Evolutionary conservation across 75 land plant genomes (phyloP).

Genomic region (Sequoiadendron giganteum): DNA sequence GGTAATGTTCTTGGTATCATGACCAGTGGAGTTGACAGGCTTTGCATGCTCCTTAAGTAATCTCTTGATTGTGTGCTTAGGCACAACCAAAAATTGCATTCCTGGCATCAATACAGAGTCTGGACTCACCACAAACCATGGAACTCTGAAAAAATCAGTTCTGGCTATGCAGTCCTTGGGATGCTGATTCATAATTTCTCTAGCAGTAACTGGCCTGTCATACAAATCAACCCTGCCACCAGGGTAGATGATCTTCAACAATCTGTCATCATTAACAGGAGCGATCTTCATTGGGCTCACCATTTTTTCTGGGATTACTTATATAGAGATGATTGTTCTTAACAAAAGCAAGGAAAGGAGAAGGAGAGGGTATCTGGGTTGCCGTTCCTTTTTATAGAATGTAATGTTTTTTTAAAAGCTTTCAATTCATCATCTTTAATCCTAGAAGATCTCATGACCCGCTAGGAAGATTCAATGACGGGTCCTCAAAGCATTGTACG

Average conservation of each 20-base stretch:
- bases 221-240: conserved; percentile 48
- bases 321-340: neutral
- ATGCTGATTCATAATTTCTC: conserved; percentile 31
- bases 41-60: neutral
- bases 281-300: neutral
- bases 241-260: conserved; percentile 33
- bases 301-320: neutral
- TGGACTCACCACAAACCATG: conserved; percentile 27
- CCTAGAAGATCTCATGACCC: neutral
- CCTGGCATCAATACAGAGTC: conserved; percentile 33
- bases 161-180: conserved; percentile 31
- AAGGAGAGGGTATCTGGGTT: neutral
- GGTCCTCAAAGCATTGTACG: neutral
- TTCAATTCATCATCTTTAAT: neutral
- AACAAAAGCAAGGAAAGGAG: neutral
- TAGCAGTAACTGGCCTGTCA: conserved; percentile 32
- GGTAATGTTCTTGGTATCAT: neutral
- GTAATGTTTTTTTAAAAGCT: neutral
- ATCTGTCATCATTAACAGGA: neutral
- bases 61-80: conserved; percentile 21
- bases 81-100: conserved; percentile 42
- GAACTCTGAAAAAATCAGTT: conserved; percentile 35
- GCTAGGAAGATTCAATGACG: neutral
- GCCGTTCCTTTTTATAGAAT: neutral
- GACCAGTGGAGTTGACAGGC: neutral